Evolutionary conservation across 225 moss, liverwort and hornwort genomes (phyloP), one percentile per base, ranked within the genome.

Genomic region (Pleurozium schreberi): DNA sequence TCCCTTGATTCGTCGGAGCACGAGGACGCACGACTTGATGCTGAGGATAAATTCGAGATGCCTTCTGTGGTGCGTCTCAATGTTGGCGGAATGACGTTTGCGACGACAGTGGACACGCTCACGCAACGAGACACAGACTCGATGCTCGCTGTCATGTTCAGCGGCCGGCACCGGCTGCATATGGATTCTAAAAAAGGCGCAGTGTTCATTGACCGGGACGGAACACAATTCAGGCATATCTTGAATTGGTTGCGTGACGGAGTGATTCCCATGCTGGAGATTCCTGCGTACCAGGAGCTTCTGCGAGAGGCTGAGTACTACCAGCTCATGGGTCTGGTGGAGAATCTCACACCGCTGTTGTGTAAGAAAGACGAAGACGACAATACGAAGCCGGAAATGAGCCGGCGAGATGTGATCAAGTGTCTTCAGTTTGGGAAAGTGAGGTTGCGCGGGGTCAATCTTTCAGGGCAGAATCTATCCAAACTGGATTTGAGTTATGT

Each of bases 121-220:
- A 94, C 93, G 45, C 97, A 96, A 88, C 90, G 98, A 59, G 98
- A 99, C 80, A 92, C 96, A 30, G 96, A 96, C 87, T 99, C 98
- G 57, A 99, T 99, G 98, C 92, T 99, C 88, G 98, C 96, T 59
- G 96, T 96, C 67, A 99, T 99, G 98, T 99, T 99, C 91, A 97
- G 98, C 85, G 98, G 98, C 74, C 96, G 98, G 87, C 98, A 97
- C 91, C 95, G 95, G 84, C 91, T 99, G 65, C 97, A 97, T 87
- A 94, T 97, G 93, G 98, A 97, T 88, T 88, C 97, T 42, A 95
- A 94, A 84, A 94, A 96, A 91, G 98, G 95, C 67, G 95, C 96
- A 20, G 96, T 99, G 83, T 99, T 99, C 87, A 96, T 99, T 64
- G 98, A 99, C 73, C 93, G 98, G 80, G 98, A 99, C 88, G 98